Evolutionary conservation across 1,284 basidiomycete species (phyloP).

Genomic region (Moesziomyces antarcticus): DNA sequence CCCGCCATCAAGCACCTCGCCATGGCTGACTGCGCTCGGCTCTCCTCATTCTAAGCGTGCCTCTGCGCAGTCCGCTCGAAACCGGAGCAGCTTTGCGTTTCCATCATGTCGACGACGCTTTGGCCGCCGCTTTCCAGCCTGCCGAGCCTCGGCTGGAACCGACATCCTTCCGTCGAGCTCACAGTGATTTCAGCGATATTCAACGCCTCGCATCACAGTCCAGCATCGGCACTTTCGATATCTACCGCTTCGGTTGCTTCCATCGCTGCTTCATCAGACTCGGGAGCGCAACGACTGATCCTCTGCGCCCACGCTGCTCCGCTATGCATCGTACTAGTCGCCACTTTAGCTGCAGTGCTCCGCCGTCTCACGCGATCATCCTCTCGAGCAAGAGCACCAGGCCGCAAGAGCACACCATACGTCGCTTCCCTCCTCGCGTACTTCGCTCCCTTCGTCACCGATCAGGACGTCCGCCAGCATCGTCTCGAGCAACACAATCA

Average conservation of each 20-base stretch:
- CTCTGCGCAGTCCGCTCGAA: background rate
- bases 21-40: background rate
- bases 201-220: background rate
- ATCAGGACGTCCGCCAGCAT: conserved; percentile 25
- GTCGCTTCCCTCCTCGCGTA: conserved; percentile 8
- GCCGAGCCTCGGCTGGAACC: no score
- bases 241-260: background rate
- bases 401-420: background rate
- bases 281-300: background rate
- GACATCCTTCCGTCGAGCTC: background rate
- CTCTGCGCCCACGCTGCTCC: background rate
- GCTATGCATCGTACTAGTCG: background rate
- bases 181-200: background rate
- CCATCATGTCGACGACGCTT: background rate
- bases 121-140: background rate
- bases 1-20: no score
- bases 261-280: background rate
- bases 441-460: conserved; percentile 38
- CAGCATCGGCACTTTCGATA: background rate
- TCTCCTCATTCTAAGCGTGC: background rate
- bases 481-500: conserved; percentile 1
- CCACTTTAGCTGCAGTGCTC: background rate
- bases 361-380: background rate
- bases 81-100: background rate
- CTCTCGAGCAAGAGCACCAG: background rate